Conservation (phyloP, 768 basidiomycete species). For the Boletus sensibilis region DNA sequence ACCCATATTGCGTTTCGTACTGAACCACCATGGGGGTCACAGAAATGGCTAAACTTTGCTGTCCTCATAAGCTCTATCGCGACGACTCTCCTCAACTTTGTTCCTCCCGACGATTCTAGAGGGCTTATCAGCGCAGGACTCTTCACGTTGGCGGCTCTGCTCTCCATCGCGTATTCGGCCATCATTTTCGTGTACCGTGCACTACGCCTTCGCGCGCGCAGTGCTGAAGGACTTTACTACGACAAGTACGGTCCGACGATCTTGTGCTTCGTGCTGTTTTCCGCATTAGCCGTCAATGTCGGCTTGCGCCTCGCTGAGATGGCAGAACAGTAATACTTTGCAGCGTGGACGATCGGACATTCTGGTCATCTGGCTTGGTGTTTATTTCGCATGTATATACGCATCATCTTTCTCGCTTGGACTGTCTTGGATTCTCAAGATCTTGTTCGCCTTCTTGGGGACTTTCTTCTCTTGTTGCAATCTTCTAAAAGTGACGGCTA, state of each 20-base stretch:
- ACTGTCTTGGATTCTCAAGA: neutral
- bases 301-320: constrained; percentile 64
- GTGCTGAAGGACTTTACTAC: constrained; percentile 82
- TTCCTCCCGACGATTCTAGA: constrained; percentile 62
- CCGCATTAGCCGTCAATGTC: constrained; percentile 73
- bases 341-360: neutral
- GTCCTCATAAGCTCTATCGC: constrained; percentile 89
- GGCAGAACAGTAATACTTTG: constrained; percentile 14
- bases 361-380: neutral
- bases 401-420: neutral
- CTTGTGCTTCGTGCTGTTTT: constrained; percentile 66
- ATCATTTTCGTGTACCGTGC: constrained; percentile 79
- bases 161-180: constrained; percentile 85
- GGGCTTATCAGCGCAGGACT: constrained; percentile 85
- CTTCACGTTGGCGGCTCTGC: constrained; percentile 88
- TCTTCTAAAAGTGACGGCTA: neutral
- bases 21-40: constrained; percentile 9
- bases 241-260: constrained; percentile 85
- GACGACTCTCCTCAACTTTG: constrained; percentile 86
- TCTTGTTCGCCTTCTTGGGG: neutral
- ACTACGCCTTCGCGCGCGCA: constrained; percentile 60
- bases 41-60: constrained; percentile 90
- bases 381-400: neutral
- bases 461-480: neutral
- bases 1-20: neutral